Evolutionary conservation across 1,284 basidiomycete genomes (phyloP).

Genomic region (Schizophyllum commune): DNA sequence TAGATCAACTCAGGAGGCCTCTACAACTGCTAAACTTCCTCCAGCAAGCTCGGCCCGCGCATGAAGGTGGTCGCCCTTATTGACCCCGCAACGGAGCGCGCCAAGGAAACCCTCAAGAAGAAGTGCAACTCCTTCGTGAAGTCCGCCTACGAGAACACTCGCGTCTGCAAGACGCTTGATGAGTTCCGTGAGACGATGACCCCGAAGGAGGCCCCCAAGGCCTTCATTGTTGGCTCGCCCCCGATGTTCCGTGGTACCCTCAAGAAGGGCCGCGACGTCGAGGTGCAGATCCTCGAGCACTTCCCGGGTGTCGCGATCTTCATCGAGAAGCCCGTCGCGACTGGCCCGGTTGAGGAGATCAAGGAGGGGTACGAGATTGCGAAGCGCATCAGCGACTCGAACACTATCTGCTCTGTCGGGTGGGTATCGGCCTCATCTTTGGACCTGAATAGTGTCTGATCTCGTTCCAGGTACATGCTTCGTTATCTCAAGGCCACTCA

Average conservation of each 20-base stretch:
- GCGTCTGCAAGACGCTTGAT: conserved; percentile 82
- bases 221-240: conserved; percentile 87
- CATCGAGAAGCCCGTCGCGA: conserved; percentile 92
- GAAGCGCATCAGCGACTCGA: conserved; percentile 57
- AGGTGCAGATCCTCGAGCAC: conserved; percentile 81
- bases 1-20: conserved; percentile 1
- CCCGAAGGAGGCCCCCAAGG: conserved; percentile 52
- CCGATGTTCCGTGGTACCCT: conserved; percentile 88
- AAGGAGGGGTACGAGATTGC: conserved; percentile 61
- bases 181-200: conserved; percentile 76
- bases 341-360: conserved; percentile 70
- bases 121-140: conserved; percentile 94
- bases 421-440: conserved; percentile 24
- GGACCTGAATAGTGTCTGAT: not conserved
- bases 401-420: conserved; percentile 88
- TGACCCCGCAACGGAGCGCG: conserved; percentile 84
- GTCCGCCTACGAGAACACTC: conserved; percentile 88
- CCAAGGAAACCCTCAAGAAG: conserved; percentile 73
- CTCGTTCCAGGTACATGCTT: conserved; percentile 67
- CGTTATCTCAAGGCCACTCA: conserved; percentile 93
- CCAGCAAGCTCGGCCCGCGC: conserved; percentile 90
- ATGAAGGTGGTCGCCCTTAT: conserved; percentile 94
- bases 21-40: conserved; percentile 12
- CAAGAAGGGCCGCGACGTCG: conserved; percentile 78
- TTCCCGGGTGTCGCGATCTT: conserved; percentile 92